phyloP scores from a whole-genome alignment of 768 basidiomycete genomes.

The Nidularia sp. region DNA sequence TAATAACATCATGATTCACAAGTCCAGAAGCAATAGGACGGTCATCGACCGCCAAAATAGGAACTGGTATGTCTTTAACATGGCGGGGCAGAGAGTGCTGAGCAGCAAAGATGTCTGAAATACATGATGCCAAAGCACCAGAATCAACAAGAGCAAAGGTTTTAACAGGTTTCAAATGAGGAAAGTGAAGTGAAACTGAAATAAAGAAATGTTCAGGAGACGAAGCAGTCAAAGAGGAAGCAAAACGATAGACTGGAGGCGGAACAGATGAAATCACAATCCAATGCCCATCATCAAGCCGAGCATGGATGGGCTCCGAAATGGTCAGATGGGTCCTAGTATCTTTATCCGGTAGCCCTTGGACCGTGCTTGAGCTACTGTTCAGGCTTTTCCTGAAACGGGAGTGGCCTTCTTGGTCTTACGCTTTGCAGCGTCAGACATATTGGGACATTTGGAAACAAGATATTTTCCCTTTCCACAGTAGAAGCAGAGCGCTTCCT shows the following conservation, averaged over 20 bases:
- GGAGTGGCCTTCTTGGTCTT: conserved; percentile 9
- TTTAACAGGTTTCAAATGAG: conserved; percentile 20
- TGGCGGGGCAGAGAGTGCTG: conserved; percentile 25
- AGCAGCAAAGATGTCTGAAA: conserved; percentile 27
- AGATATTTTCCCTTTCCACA: conserved; percentile 26
- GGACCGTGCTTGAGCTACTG: conserved; percentile 16
- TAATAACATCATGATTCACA: conserved; percentile 30
- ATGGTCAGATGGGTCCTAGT: conserved; percentile 14
- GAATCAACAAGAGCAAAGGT: conserved; percentile 32
- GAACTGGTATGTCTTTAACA: conserved; percentile 22
- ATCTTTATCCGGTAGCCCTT: conserved; percentile 19
- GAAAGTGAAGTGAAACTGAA: conserved; percentile 20
- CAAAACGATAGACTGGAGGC: conserved; percentile 14
- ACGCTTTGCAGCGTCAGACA: neutral
- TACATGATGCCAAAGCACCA: conserved; percentile 29
- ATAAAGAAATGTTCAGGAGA: conserved; percentile 22
- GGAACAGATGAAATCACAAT: conserved; percentile 7
- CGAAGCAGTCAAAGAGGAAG: conserved; percentile 7
- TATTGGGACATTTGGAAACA: conserved; percentile 19
- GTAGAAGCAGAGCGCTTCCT: conserved; percentile 26
- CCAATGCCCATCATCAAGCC: conserved; percentile 11
- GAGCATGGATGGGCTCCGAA: conserved; percentile 10
- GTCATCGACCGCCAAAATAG: conserved; percentile 31
- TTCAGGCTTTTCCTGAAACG: conserved; percentile 21
- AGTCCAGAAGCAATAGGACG: conserved; percentile 29